Evolutionary conservation across 371 early-diverging fungal genomes (phyloP), one percentile per base, ranked within the genome.

Genomic region (Mucor plumbeus): DNA sequence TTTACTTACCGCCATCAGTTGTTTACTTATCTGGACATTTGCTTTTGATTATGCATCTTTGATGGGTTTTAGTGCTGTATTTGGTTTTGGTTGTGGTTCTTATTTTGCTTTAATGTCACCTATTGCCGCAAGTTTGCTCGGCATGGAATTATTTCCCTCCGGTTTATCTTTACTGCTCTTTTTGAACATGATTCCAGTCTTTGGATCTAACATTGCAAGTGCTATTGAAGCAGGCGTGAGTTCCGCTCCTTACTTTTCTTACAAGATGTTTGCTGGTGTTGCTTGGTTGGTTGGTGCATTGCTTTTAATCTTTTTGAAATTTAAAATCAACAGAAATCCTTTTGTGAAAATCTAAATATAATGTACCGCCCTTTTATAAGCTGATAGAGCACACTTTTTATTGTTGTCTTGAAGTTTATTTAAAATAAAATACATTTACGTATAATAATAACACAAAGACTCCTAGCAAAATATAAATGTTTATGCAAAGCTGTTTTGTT

Each of bases 21-120:
- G 79, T 14, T 67, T 90, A 13, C 68, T 90, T 26, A 69, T 91
- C 17, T 92, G 92, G 92, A 73, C 85, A 26, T 70, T 90, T 72
- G 74, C 86, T 31, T 61, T 75, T 59, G 43, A 70, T 15, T 82
- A 82, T 48, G 74, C 75, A 0, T 63, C 78, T 0, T 65, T 87
- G 47, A 68, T 85, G 47, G 73, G 77, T 2, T 89, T 89, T 65
- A 70, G 81, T n/a, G 61, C 85, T 26, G 54, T 85, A 39, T 90
- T 83, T 61, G 90, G 90, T 6, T 62, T 90, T 41, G 79, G 84
- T n/a, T 79, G 86, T 34, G 91, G 90, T 13, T 87, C 70, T n/a
- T 74, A 70, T 31, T 74, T 74, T 43, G 69, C 74, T 3, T 39
- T 74, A 4, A 68, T 82, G 61, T 79, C 82, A 1, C 76, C 79